Evolutionary conservation across 495 filamentous ascomycete genomes (phyloP), one percentile per base, ranked within the genome.

Genomic region (Talaromyces stipitatus): DNA sequence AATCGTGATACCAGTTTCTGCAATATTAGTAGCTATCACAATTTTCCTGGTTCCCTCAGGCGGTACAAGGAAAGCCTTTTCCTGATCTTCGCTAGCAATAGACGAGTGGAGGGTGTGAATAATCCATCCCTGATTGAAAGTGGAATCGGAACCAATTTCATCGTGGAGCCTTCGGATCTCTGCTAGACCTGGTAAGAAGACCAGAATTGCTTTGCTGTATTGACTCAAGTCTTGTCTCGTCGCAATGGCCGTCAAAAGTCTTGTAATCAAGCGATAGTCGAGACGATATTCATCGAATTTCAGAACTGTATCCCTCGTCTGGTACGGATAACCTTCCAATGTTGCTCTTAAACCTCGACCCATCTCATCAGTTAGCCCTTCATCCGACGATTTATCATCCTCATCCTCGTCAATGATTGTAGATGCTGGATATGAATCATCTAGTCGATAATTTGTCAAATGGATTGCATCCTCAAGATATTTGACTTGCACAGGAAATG

Each of bases 1-100:
- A 61, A 97, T 97, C 0, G 92, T 97, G 63, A 97, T 95, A 72
- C 91, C 92, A 0, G 92, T 97, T 65, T 97, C 92, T 22, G 92
- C 92, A 64, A 97, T 97, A 64, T 97, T 97, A 8, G 92, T 98
- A 4, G 92, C 90, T 46, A 96, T 81, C 3, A 97, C 91, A 58
- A 97, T 94, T 72, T 97, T 97, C 55, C 91, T 79, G 38, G 82
- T 78, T 6, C 90, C 92, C 14, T 78, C 77, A 1, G 90, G 91
- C 8, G 94, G 92, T 2, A 96, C 73, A 1, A 86, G 73, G 65
- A 98, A 97, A 2, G 92, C 94, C 45, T 84, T 83, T 69, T 97
- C 92, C 72, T 97, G 94, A 23, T 97, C 92, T 62, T 97, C 94
- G 54, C 85, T 95, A n/a, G 92, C 87, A 64, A 98, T 95, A 2